Conservation (phyloP, 2,329 filamentous ascomycete species). For the Colletotrichum spinosum region DNA sequence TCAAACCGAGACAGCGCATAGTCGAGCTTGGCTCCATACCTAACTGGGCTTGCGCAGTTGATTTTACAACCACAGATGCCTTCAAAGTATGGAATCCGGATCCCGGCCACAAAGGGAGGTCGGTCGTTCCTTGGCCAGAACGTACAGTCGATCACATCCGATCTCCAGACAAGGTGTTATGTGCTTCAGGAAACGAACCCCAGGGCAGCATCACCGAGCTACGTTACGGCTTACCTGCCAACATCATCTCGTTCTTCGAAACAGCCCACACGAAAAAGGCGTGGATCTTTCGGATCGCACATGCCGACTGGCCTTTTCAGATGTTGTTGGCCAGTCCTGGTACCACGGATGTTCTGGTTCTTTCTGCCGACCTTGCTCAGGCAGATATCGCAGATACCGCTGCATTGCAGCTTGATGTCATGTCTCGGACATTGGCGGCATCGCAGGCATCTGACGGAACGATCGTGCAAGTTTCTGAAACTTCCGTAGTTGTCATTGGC, state of each 20-base stretch:
- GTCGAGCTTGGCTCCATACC: constrained; percentile 62
- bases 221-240: constrained; percentile 76
- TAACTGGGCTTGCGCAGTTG: constrained; percentile 72
- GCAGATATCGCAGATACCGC: constrained; percentile 56
- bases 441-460: constrained; percentile 48
- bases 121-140: constrained; percentile 27
- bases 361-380: constrained; percentile 60
- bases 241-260: constrained; percentile 69
- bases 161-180: constrained; percentile 68
- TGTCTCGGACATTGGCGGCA: constrained; percentile 63
- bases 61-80: constrained; percentile 61
- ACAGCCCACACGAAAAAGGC: constrained; percentile 61
- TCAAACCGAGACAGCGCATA: constrained; percentile 39
- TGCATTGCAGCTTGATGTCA: constrained; percentile 61
- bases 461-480: constrained; percentile 67
- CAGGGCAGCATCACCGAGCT: constrained; percentile 76
- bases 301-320: constrained; percentile 47
- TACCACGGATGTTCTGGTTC: constrained; percentile 58
- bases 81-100: constrained; percentile 45
- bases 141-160: constrained; percentile 21
- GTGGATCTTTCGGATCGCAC: constrained; percentile 60
- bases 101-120: constrained; percentile 43
- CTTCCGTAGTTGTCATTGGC: constrained; percentile 54
- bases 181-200: constrained; percentile 72
- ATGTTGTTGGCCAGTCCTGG: constrained; percentile 63